A percentile compares a stretch with the other conserved stretches of the same genome.
Conservation (phyloP, 2,329 filamentous ascomycete genomes). For the Sclerotinia borealis region DNA sequence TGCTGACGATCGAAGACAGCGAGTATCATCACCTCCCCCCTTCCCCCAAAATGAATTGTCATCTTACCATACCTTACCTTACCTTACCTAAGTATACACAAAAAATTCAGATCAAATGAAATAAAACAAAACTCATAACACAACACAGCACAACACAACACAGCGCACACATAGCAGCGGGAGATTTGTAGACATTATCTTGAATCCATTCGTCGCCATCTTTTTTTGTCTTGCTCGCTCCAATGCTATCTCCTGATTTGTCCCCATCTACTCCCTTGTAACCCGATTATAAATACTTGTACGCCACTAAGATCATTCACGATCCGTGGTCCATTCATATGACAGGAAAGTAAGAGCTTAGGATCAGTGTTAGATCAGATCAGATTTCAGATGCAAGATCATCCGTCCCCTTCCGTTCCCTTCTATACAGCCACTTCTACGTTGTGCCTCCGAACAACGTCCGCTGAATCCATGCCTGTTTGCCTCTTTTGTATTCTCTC, state of each 20-base stretch:
- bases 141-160: neutral
- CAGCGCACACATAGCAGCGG: neutral
- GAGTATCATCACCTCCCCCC: neutral
- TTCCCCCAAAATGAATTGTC: neutral
- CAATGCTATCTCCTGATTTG: neutral
- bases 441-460: neutral
- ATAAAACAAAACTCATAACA: neutral
- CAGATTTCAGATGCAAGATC: constrained; percentile 7
- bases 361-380: neutral
- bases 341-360: neutral
- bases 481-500: neutral
- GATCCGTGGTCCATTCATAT: neutral
- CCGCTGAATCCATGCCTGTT: neutral
- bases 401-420: neutral
- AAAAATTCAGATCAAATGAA: neutral
- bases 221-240: neutral
- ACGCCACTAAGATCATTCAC: neutral
- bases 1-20: neutral
- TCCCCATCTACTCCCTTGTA: neutral
- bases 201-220: neutral
- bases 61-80: neutral
- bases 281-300: neutral
- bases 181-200: neutral
- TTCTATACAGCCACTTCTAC: neutral
- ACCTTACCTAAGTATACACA: too few relatives aligned